A percentile compares a stretch with the other conserved stretches of the same genome.
phyloP scores from a whole-genome alignment of 2,329 filamentous ascomycete genomes.

The Aspergillus fructus region DNA sequence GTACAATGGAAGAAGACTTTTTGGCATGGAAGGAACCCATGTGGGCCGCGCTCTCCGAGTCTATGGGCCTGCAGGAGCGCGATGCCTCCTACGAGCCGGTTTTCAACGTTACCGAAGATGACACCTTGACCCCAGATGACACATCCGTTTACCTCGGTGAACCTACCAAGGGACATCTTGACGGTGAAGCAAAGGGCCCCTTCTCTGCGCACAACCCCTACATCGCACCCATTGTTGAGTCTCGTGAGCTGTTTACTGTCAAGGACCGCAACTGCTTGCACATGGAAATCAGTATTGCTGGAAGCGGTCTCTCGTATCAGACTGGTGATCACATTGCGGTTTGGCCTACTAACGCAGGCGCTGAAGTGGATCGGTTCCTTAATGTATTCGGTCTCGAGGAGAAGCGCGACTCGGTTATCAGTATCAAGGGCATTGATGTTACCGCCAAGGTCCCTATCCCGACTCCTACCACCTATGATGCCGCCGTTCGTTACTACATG shows the following conservation, averaged over 20 bases:
- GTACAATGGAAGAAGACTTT: constrained; percentile 99
- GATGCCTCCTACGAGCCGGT: constrained; percentile 95
- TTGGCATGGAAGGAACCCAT: constrained; percentile 99
- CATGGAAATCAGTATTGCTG: constrained; percentile 88
- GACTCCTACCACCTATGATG: constrained; percentile 93
- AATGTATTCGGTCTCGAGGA: constrained; percentile 70
- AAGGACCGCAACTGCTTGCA: constrained; percentile 94
- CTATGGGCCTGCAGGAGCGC: constrained; percentile 88
- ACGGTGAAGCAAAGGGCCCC: constrained; percentile 78
- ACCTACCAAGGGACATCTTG: constrained; percentile 92
- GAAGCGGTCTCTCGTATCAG: constrained; percentile 87
- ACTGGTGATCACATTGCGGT: constrained; percentile 96
- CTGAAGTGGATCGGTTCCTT: constrained; percentile 88
- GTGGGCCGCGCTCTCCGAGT: constrained; percentile 81
- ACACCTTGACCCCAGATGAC: constrained; percentile 70
- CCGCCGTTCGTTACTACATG: constrained; percentile 90
- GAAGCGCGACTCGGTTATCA: constrained; percentile 80
- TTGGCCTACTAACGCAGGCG: constrained; percentile 94
- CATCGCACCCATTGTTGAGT: constrained; percentile 89
- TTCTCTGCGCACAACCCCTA: constrained; percentile 97
- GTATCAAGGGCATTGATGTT: constrained; percentile 85
- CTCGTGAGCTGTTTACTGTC: constrained; percentile 84
- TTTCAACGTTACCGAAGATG: constrained; percentile 76
- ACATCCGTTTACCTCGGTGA: constrained; percentile 90
- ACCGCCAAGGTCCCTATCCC: constrained; percentile 98